Evolutionary conservation across 345 rosid genomes (phyloP).

Genomic region (Syzygium oleosum): DNA sequence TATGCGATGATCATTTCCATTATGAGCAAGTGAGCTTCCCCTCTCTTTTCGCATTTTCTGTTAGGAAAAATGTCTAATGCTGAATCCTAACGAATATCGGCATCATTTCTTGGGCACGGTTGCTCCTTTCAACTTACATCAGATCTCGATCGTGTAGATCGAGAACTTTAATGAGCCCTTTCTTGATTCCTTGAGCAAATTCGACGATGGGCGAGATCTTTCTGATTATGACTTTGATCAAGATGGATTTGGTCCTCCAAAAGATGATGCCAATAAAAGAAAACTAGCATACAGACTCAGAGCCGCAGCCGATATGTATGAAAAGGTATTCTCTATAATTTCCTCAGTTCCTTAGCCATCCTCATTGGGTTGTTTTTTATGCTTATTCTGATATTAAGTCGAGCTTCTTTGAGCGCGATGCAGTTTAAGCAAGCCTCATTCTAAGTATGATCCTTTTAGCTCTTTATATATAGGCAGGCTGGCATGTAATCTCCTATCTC

Average conservation of each 20-base stretch:
- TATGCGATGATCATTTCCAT: constrained; percentile 64
- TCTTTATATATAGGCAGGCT: neutral
- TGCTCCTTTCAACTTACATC: neutral
- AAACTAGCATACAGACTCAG: constrained; percentile 77
- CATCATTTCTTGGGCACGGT: neutral
- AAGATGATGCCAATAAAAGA: constrained; percentile 53
- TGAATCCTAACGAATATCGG: neutral
- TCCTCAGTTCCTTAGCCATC: neutral
- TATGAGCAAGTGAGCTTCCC: constrained; percentile 56
- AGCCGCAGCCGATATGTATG: constrained; percentile 38
- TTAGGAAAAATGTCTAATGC: neutral
- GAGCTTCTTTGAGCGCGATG: neutral
- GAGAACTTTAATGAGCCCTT: constrained; percentile 77
- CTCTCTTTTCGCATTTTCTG: neutral
- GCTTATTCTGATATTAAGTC: neutral
- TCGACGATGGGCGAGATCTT: constrained; percentile 69
- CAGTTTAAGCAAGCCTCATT: neutral
- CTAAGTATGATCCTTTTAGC: neutral
- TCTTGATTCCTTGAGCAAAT: constrained; percentile 46
- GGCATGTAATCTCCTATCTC: neutral
- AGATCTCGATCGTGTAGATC: constrained; percentile 31
- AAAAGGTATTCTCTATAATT: constrained; percentile 31
- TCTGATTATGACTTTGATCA: constrained; percentile 50
- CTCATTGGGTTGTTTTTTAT: neutral
- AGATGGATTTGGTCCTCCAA: constrained; percentile 51